These are phyloP conservation scores for Arabidopsis suecica DNA, from an alignment of 345 rosid species.

Conservation along the genomic window DNA sequence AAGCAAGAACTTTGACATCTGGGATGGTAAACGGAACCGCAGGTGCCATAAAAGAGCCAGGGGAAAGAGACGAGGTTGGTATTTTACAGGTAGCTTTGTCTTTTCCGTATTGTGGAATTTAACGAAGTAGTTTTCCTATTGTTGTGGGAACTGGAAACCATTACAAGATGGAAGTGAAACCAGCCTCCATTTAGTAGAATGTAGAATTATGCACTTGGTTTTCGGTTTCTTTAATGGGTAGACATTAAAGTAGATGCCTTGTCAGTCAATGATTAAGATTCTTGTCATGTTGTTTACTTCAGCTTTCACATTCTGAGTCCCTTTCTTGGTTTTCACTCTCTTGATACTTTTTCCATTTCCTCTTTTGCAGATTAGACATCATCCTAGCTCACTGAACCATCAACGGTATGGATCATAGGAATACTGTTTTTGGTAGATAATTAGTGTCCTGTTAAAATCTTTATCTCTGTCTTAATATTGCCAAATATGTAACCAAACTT, in stretches of 20 bases:
- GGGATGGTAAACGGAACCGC: constrained; percentile 1
- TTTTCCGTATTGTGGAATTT: not conserved
- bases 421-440: not conserved
- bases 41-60: constrained; percentile 23
- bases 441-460: not conserved
- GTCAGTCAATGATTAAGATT: not conserved
- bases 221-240: not conserved
- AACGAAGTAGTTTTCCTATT: not conserved
- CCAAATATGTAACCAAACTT: not conserved
- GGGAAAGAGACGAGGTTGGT: constrained; percentile 7
- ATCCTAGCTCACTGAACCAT: constrained; percentile 14
- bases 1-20: constrained; percentile 8
- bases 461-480: not conserved
- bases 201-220: not conserved
- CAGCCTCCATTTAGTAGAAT: not conserved
- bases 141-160: not conserved
- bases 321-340: constrained; percentile 15
- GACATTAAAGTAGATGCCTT: not conserved
- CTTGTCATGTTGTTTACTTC: constrained; percentile 6
- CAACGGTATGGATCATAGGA: constrained; percentile 32
- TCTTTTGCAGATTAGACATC: constrained; percentile 32
- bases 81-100: constrained; percentile 18
- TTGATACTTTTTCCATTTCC: constrained; percentile 14
- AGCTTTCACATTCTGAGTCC: not conserved
- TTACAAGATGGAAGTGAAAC: not conserved